These are phyloP conservation scores for Leishmania gerbilli DNA, from an alignment of 208 protist genomes.

Conservation along the genomic window DNA sequence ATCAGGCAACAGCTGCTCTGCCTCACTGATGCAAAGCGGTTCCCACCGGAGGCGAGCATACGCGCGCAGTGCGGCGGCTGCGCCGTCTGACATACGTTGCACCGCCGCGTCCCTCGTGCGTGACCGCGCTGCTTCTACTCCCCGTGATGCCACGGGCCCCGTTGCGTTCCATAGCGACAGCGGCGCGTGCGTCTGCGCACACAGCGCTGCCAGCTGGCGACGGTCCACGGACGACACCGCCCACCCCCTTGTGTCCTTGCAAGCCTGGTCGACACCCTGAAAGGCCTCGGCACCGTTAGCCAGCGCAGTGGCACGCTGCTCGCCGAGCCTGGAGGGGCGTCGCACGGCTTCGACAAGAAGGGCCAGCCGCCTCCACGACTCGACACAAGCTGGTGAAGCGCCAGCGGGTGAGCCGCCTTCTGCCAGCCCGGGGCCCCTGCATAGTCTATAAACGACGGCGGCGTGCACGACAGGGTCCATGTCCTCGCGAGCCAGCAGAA, in stretches of 20 bases:
- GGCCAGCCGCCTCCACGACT: conserved; percentile 21
- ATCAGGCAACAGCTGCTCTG: not conserved
- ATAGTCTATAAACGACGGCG: conserved; percentile 25
- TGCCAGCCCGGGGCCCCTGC: not conserved
- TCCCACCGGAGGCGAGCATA: conserved; percentile 22
- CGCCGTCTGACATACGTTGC: not conserved
- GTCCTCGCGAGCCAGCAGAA: conserved; percentile 12
- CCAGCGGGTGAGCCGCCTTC: not conserved
- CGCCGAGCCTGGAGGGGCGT: not conserved
- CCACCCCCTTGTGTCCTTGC: conserved; percentile 12
- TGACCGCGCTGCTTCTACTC: not conserved
- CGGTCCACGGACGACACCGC: conserved; percentile 10
- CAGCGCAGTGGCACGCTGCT: conserved; percentile 1
- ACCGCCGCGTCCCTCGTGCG: not conserved
- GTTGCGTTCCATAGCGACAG: not conserved
- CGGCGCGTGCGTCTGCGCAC: not conserved
- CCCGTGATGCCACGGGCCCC: no score
- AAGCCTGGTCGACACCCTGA: conserved; percentile 1
- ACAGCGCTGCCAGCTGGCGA: not conserved
- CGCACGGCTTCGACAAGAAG: not conserved
- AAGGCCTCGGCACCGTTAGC: conserved; percentile 2
- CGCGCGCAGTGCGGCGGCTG: not conserved
- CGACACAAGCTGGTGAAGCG: not conserved
- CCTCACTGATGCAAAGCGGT: not conserved
- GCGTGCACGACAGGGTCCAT: conserved; percentile 9